These are phyloP conservation scores for Xerocomus minutiporus DNA, from an alignment of 1,284 basidiomycete species.

Conservation along the genomic window DNA sequence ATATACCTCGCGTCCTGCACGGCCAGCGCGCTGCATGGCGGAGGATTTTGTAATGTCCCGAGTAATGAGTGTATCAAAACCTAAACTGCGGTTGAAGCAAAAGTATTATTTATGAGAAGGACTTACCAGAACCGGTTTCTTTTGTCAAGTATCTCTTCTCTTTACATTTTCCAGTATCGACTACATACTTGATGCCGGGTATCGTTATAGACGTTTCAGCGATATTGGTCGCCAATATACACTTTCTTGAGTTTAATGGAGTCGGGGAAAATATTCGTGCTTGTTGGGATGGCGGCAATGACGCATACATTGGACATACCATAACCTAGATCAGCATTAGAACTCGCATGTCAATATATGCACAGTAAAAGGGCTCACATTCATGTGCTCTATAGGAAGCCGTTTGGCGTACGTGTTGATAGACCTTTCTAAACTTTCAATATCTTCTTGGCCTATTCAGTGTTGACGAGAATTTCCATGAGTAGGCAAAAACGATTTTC, in stretches of 20 bases:
- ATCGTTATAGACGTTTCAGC: slow-evolving; percentile 99
- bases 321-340: slow-evolving; percentile 49
- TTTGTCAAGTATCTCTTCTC: slow-evolving; percentile 83
- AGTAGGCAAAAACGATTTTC: neutral
- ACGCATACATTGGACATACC: slow-evolving; percentile 80
- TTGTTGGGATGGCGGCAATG: slow-evolving; percentile 76
- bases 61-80: slow-evolving; percentile 86
- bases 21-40: slow-evolving; percentile 81
- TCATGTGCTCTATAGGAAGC: slow-evolving; percentile 51
- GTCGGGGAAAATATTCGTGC: slow-evolving; percentile 72
- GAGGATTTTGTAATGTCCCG: slow-evolving; percentile 86
- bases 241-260: slow-evolving; percentile 73
- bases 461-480: slow-evolving; percentile 1
- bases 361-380: slow-evolving; percentile 38
- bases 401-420: slow-evolving; percentile 64
- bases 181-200: slow-evolving; percentile 91
- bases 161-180: slow-evolving; percentile 94
- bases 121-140: slow-evolving; percentile 58
- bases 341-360: neutral
- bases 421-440: slow-evolving; percentile 79
- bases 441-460: slow-evolving; percentile 85
- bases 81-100: slow-evolving; percentile 36
- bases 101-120: neutral
- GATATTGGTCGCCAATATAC: slow-evolving; percentile 93
- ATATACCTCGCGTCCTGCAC: slow-evolving; percentile 83